Evolutionary conservation across 2,329 filamentous ascomycete genomes (phyloP).

Genomic region (Alternaria consortialis): DNA sequence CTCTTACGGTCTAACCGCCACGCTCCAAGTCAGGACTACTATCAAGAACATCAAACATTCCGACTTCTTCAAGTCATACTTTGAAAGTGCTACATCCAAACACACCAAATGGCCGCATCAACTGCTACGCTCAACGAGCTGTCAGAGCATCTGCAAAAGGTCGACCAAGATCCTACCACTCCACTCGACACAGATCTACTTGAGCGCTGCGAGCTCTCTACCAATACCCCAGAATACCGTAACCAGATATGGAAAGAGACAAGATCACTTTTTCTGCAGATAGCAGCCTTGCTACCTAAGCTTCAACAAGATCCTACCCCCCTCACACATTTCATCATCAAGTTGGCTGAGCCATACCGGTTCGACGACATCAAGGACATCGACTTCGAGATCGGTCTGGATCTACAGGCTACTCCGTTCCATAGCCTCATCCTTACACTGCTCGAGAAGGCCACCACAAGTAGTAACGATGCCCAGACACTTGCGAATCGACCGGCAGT

Average conservation of each 20-base stretch:
- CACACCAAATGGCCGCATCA: conserved; percentile 29
- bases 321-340: conserved; percentile 62
- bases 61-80: not conserved
- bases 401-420: conserved; percentile 59
- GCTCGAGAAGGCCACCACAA: conserved; percentile 63
- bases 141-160: conserved; percentile 56
- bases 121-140: conserved; percentile 41
- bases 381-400: conserved; percentile 64
- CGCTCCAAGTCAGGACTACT: conserved; percentile 10
- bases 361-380: conserved; percentile 57
- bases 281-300: conserved; percentile 61
- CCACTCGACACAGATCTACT: conserved; percentile 59
- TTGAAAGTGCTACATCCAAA: not conserved
- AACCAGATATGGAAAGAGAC: conserved; percentile 39
- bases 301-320: conserved; percentile 67
- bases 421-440: conserved; percentile 66
- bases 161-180: conserved; percentile 56
- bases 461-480: conserved; percentile 64
- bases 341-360: conserved; percentile 56
- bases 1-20: conserved; percentile 23
- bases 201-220: conserved; percentile 59
- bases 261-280: conserved; percentile 52
- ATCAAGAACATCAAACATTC: not conserved
- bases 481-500: conserved; percentile 66
- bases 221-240: conserved; percentile 45